Evolutionary conservation across 345 rosid genomes (phyloP), one percentile per base, ranked within the genome.

Genomic region (Linum trigynum): DNA sequence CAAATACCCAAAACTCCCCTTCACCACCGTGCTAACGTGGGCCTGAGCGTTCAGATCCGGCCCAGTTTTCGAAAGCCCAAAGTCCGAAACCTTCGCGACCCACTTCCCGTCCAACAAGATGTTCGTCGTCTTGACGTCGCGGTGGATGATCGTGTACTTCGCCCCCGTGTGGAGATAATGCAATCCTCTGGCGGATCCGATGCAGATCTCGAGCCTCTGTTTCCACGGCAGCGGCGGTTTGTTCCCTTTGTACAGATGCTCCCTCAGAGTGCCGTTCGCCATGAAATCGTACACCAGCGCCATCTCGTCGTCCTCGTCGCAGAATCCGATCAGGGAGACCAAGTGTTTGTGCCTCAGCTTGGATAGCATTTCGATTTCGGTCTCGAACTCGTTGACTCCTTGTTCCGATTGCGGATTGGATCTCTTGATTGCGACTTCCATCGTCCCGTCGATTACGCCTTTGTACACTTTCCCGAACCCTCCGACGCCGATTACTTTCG

Each of bases 391-490:
- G 50, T 73, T 40, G 15, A 73, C 76, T 68, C 76, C 76, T 55
- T 73, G 76, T 60, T 68, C 72, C 41, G 76, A 73, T 58, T 67
- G 68, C 14, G 76, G 76, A 61, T 73, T 73, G 53, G 76, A 73
- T 73, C 72, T 59, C 39, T 73, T 73, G 39, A 73, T 60, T 0
- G 76, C 76, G 15, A 73, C 76, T 61, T 68, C 41, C 55, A 59
- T 73, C 55, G 72, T 69, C 59, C 65, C 72, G 45, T 73, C 76
- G n/a, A 73, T 73, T 23, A 68, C 38, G 3, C 76, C 76, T 60
- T 59, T 73, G 62, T 68, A 73, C 16, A 73, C 76, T 65, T 73
- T 73, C n/a, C 76, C 76, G 57, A 73, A 73, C 65, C 76, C 76
- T 64, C 76, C 76, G n/a, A 73, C 72, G 7, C 76, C 76, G 36